These are phyloP conservation scores for Pythium folliculosum DNA, from an alignment of 352 stramenopile species.

Conservation along the genomic window DNA sequence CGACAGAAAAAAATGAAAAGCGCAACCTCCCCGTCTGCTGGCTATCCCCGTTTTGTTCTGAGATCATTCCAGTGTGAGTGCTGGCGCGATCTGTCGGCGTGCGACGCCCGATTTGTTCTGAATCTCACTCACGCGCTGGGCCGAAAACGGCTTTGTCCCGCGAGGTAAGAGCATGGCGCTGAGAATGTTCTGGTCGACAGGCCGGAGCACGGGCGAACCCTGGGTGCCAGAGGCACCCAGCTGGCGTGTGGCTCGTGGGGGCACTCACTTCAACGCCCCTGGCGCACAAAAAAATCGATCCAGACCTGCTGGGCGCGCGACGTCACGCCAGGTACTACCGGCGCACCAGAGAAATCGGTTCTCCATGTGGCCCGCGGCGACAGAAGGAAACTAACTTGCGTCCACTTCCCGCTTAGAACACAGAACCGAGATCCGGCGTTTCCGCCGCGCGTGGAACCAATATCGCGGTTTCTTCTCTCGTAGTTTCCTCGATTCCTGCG, in stretches of 20 bases:
- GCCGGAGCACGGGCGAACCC: neutral
- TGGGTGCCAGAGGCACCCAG: neutral
- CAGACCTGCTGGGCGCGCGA: neutral
- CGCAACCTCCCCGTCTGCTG: neutral
- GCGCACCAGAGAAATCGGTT: neutral
- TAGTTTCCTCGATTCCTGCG: neutral
- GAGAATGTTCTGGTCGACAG: neutral
- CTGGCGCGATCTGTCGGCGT: neutral
- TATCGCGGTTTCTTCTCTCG: neutral
- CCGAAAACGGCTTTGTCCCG: neutral
- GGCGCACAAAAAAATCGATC: neutral
- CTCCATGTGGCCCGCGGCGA: neutral
- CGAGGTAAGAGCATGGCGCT: neutral
- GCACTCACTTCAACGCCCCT: neutral
- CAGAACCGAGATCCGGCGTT: neutral
- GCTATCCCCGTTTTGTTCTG: neutral
- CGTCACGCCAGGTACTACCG: neutral
- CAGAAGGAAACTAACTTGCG: neutral
- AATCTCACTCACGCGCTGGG: neutral
- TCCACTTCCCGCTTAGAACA: neutral
- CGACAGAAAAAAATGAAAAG: neutral
- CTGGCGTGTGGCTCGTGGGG: neutral
- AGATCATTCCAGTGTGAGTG: neutral
- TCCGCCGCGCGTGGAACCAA: neutral
- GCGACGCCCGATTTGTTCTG: neutral